phyloP scores from a whole-genome alignment of 345 rosid species.

The Boechera retrofracta region DNA sequence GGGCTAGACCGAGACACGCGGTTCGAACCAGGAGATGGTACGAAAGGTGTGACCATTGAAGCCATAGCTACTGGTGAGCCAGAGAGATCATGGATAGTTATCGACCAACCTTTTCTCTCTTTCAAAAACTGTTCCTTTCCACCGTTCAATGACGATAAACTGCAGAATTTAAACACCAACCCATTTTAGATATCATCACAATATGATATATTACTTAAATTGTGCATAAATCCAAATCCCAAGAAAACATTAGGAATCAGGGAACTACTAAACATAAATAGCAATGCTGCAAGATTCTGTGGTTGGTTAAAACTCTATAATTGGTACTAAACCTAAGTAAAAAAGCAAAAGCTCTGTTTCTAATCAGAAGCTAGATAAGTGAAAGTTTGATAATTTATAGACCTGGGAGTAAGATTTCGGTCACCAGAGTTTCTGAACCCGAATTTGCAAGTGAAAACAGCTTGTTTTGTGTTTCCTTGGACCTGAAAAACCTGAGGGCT shows the following conservation, averaged over 20 bases:
- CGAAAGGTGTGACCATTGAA: slow-evolving; percentile 90
- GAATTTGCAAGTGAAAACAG: slow-evolving; percentile 90
- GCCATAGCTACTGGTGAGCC: slow-evolving; percentile 96
- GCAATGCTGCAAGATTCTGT: background rate
- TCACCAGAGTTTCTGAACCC: slow-evolving; percentile 62
- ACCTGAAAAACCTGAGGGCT: slow-evolving; percentile 90
- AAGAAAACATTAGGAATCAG: background rate
- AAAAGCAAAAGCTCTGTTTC: slow-evolving; percentile 13
- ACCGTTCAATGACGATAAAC: slow-evolving; percentile 54
- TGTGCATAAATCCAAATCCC: background rate
- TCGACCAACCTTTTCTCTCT: slow-evolving; percentile 86
- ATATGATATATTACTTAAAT: background rate
- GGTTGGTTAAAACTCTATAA: background rate
- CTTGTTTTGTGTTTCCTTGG: slow-evolving; percentile 72
- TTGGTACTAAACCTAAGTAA: background rate
- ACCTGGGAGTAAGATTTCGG: slow-evolving; percentile 63
- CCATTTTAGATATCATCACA: background rate
- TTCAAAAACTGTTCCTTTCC: slow-evolving; percentile 55
- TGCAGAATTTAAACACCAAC: slow-evolving; percentile 39
- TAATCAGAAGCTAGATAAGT: background rate
- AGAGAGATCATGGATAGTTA: slow-evolving; percentile 85
- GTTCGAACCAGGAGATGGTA: slow-evolving; percentile 77
- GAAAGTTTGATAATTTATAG: slow-evolving; percentile 27
- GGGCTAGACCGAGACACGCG: slow-evolving; percentile 75
- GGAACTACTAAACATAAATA: background rate